Evolutionary conservation across 1,284 basidiomycete genomes (phyloP).

Genomic region (Microbotryum silenes-acaulis): DNA sequence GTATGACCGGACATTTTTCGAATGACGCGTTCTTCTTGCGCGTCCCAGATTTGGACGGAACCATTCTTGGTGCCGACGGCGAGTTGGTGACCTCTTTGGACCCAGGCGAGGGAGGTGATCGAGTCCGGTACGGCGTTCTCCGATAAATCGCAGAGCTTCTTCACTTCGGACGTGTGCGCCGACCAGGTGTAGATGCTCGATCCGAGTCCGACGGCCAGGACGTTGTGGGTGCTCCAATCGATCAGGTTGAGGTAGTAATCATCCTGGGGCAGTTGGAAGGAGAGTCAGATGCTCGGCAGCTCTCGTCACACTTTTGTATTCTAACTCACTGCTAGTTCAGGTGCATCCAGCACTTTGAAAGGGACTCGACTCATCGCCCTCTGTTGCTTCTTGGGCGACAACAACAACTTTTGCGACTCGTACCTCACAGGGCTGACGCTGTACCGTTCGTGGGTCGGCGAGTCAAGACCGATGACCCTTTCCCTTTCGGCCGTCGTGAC

Average conservation of each 20-base stretch:
- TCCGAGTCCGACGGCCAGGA: constrained; percentile 86
- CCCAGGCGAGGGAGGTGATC: constrained; percentile 84
- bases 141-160: constrained; percentile 78
- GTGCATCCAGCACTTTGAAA: constrained; percentile 94
- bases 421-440: constrained; percentile 82
- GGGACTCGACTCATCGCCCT: constrained; percentile 88
- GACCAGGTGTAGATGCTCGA: constrained; percentile 95
- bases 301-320: constrained; percentile 11
- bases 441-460: constrained; percentile 70
- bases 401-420: constrained; percentile 71
- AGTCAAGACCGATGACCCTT: constrained; percentile 47
- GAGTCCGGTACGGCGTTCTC: constrained; percentile 46
- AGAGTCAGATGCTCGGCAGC: not conserved
- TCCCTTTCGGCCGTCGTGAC: constrained; percentile 23
- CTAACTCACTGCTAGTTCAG: constrained; percentile 62
- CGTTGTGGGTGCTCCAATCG: constrained; percentile 92
- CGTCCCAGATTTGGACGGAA: constrained; percentile 88
- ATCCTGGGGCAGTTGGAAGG: constrained; percentile 47
- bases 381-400: constrained; percentile 71
- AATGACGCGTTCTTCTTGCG: constrained; percentile 58
- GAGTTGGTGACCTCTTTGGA: constrained; percentile 77
- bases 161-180: constrained; percentile 83
- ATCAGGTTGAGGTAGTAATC: constrained; percentile 98
- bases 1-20: constrained; percentile 77
- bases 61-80: constrained; percentile 88